phyloP scores from a whole-genome alignment of 1,284 basidiomycete genomes.

The Papiliotrema flavescens region DNA sequence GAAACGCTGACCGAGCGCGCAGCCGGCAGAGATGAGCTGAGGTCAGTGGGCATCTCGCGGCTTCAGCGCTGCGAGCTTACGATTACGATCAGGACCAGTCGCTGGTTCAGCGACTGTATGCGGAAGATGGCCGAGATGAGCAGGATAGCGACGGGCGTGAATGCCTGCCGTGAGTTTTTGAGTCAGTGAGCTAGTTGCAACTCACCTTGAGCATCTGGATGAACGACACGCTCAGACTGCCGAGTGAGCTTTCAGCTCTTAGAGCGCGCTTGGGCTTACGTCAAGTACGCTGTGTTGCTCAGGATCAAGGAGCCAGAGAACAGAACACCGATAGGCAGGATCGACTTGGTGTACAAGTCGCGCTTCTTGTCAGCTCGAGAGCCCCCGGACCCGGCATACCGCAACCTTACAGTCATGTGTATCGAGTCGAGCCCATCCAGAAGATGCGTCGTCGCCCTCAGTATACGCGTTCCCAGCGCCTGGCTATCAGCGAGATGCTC shows the following conservation, averaged over 20 bases:
- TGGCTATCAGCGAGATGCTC: slow-evolving; percentile 42
- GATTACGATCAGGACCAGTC: slow-evolving; percentile 71
- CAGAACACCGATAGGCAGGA: slow-evolving; percentile 86
- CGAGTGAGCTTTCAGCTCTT: not conserved
- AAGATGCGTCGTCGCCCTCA: slow-evolving; percentile 78
- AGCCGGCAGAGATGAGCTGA: slow-evolving; percentile 81
- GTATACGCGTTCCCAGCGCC: slow-evolving; percentile 83
- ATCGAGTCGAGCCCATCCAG: slow-evolving; percentile 81
- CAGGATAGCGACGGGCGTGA: slow-evolving; percentile 88
- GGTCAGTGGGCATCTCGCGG: slow-evolving; percentile 37
- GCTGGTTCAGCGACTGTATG: slow-evolving; percentile 76
- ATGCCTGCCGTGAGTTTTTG: slow-evolving; percentile 59
- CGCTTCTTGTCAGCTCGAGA: slow-evolving; percentile 39
- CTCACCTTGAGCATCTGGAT: slow-evolving; percentile 96
- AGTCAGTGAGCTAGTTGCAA: not conserved
- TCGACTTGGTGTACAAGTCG: slow-evolving; percentile 77
- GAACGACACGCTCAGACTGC: slow-evolving; percentile 82
- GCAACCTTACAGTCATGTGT: slow-evolving; percentile 60
- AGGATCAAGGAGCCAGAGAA: slow-evolving; percentile 91
- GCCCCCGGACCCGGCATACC: not conserved
- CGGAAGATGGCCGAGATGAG: slow-evolving; percentile 85
- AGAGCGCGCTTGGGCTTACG: slow-evolving; percentile 21
- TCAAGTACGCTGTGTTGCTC: slow-evolving; percentile 89
- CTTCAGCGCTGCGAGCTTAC: slow-evolving; percentile 53
- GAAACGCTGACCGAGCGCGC: slow-evolving; percentile 68